Conservation (phyloP, 2,329 filamentous ascomycete species). For the Ophiostoma montium region DNA sequence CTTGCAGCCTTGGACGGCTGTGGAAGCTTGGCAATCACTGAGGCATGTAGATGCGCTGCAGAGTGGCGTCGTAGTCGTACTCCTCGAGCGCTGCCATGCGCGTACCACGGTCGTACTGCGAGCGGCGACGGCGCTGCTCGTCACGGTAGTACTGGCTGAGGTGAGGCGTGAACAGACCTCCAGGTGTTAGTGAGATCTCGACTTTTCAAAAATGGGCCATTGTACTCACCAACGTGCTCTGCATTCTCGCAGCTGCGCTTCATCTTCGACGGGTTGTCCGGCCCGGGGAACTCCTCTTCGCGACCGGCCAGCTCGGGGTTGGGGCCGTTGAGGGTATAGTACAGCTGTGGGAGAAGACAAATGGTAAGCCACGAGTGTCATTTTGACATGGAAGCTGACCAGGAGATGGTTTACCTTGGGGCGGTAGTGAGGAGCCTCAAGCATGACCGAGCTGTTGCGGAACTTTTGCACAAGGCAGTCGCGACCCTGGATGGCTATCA, state of each 20-base stretch:
- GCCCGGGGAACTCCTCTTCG: conserved; percentile 61
- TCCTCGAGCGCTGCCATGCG: conserved; percentile 55
- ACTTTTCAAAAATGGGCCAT: background rate
- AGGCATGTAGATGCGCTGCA: conserved; percentile 21
- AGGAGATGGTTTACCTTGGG: conserved; percentile 49
- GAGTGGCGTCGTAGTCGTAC: conserved; percentile 33
- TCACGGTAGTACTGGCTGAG: conserved; percentile 59
- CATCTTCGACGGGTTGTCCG: conserved; percentile 79
- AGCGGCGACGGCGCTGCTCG: conserved; percentile 61
- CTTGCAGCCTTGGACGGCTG: background rate
- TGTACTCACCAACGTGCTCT: conserved; percentile 57
- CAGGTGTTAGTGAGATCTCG: conserved; percentile 1
- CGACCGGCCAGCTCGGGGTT: conserved; percentile 43
- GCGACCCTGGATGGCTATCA: conserved; percentile 71
- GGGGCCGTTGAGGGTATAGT: conserved; percentile 35
- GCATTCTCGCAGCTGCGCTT: conserved; percentile 79
- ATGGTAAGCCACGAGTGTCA: background rate
- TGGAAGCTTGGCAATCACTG: background rate
- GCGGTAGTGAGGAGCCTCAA: conserved; percentile 65
- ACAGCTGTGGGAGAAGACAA: conserved; percentile 26
- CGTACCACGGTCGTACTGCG: conserved; percentile 71
- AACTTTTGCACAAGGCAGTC: conserved; percentile 91
- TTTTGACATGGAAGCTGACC: too few relatives aligned
- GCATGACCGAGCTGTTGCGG: conserved; percentile 90
- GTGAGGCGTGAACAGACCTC: conserved; percentile 71